Percentiles rank a stretch among this genome's conserved stretches.
phyloP scores from a whole-genome alignment of 495 filamentous ascomycete genomes.

The Aspergillus panamensis region DNA sequence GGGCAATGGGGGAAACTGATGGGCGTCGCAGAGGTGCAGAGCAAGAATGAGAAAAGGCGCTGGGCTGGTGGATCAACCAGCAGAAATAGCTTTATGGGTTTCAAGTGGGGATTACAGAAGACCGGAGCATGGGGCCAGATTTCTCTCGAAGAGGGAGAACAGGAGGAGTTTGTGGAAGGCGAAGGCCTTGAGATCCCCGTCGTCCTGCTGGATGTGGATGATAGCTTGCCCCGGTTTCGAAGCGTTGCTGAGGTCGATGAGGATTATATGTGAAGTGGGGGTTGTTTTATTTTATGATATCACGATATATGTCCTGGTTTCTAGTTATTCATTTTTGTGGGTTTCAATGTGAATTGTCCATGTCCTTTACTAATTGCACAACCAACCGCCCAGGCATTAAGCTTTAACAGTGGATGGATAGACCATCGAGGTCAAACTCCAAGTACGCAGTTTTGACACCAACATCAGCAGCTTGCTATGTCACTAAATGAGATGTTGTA shows the following conservation, averaged over 20 bases:
- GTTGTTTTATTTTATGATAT: not conserved
- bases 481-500: no score
- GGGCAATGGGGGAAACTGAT: not conserved
- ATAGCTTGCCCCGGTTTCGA: not conserved
- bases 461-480: no score
- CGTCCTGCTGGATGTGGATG: not conserved
- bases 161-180: not conserved
- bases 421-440: no score
- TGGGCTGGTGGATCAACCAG: not conserved
- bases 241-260: constrained; percentile 1
- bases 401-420: no score
- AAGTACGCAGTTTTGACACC: no score
- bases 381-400: no score
- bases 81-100: not conserved
- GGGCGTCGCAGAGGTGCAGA: not conserved
- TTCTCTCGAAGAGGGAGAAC: not conserved
- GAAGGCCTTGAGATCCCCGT: not conserved
- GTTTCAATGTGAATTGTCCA: no score
- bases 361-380: no score
- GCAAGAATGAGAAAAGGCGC: not conserved
- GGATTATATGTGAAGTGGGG: not conserved
- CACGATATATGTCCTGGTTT: not conserved
- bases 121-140: not conserved
- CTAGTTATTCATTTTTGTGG: no score
- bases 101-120: not conserved